A percentile compares a stretch with the other conserved stretches of the same genome.
Evolutionary conservation across 805 yeast species (phyloP).

Genomic region (Maudiozyma pseudohumilis): DNA sequence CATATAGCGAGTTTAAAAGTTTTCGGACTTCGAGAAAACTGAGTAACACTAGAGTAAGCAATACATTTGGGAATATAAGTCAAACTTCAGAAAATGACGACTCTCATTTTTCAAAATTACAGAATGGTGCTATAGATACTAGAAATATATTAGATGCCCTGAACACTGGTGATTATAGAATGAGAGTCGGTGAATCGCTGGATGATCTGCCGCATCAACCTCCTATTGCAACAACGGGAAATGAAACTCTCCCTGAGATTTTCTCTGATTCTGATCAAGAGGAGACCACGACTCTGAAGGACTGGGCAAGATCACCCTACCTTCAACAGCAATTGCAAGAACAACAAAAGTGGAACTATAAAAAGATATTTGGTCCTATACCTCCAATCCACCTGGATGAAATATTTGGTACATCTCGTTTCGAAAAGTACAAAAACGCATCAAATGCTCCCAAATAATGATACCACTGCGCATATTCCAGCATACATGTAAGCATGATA

Average conservation of each 20-base stretch:
- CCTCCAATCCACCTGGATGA: constrained; percentile 62
- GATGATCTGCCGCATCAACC: neutral
- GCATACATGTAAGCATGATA: no score
- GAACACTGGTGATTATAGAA: constrained; percentile 25
- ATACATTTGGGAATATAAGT: neutral
- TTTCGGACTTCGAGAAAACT: constrained; percentile 1
- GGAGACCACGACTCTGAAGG: constrained; percentile 40
- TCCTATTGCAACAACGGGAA: constrained; percentile 5
- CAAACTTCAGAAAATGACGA: neutral
- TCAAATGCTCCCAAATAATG: constrained; percentile 36
- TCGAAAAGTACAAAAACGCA: constrained; percentile 44
- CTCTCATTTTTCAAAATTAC: neutral
- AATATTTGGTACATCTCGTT: constrained; percentile 44
- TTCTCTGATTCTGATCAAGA: constrained; percentile 43
- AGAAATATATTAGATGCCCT: constrained; percentile 20
- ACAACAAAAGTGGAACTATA: constrained; percentile 53
- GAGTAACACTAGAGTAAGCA: neutral
- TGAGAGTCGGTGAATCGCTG: constrained; percentile 12
- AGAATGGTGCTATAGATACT: constrained; percentile 2
- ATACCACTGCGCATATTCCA: no score
- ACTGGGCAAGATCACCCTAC: constrained; percentile 58
- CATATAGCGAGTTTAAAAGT: constrained; percentile 7
- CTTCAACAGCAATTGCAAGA: constrained; percentile 35
- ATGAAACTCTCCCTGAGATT: constrained; percentile 36
- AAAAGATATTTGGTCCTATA: constrained; percentile 62